Evolutionary conservation across 73 alveolate species (phyloP), one percentile per base, ranked within the genome.

Genomic region (Urostyla sp.): DNA sequence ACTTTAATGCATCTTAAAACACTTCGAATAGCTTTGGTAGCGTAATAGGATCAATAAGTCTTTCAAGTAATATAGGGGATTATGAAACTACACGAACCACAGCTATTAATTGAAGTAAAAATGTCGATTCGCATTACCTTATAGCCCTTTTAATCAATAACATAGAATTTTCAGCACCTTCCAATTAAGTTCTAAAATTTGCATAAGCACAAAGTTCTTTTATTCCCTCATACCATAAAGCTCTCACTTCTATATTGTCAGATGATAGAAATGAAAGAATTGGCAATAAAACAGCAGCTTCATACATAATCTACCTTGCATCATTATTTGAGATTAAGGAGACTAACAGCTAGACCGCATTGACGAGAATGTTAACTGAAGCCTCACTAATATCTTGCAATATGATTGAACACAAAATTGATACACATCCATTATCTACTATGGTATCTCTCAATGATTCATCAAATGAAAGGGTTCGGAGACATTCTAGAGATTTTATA

Each of bases 91-190:
- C 90, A 21, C 90, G 28, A 0, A 80, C 72, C 4, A 66, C 90
- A 5, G 78, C 90, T 21, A 80, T 80, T 24, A 80, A 55, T 34
- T 66, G n/a, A 4, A 56, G 76, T 24, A 80, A 8, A 31, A 80
- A 80, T 16, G 90, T 78, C 18, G 55, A n/a, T 49, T 63, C 79
- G 31, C 54, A 67, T 66, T 48, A 20, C 10, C 84, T 46, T 13
- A 80, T 66, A n/a, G 79, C 90, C 51, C 84, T 44, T 49, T 80
- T 80, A 1, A 80, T 76, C 2, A 80, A 51, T 15, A 49, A n/a
- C 90, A 80, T 80, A 1, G 76, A 11, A 35, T 80, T 80, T 34
- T 80, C 90, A 26, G 90, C 79, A 57, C 51, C 67, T 28, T 80
- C 90, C 11, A 80, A 49, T 34, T 80, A 27, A 1, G 75, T 43